Base-by-base conservation (phyloP, 148 eudicot species). In the Heliosperma pusillum region DNA sequence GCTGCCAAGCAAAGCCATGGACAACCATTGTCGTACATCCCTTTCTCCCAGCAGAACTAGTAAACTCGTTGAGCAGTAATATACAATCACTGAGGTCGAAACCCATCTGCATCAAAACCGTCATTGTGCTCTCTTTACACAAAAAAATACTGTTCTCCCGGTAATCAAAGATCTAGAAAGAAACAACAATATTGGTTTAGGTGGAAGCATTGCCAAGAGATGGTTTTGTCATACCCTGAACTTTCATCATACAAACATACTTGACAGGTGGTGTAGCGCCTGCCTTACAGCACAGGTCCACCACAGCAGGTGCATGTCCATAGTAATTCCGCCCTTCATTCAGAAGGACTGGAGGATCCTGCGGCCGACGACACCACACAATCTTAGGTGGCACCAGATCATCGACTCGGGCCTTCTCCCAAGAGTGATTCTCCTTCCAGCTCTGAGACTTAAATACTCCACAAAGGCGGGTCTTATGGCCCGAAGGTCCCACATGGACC, bases 401-500 rank as follows among this genome's bases (percentile, higher is more conserved):
- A 71, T 92, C 94, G 8, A 96, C 96, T 11, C 58, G 58, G 4
- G 97, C 97, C 82, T 83, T 96, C 83, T 88, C 72, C 97, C 97
- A 95, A 53, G 86, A 83, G 71, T 96, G 97, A 56, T 65, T 63
- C 73, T 97, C 97, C 56, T 84, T 92, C 83, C 85, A 89, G 71
- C 79, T 82, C 82, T 90, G 85, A 73, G 82, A 86, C 88, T 92
- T 89, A 7, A 96, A 96, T 40, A 96, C 88, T 57, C 97, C 99
- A 83, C 99, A 96, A 59, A 89, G 88, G 36, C 93, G 88, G 65
- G 97, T 94, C 74, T 78, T 90, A 74, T 96, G 99, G 55, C 97
- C 99, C n/a, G 97, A 90, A 13, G 89, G 92, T n/a, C 99, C 97
- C 55, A 92, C 94, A 61, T 96, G 97, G 75, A 92, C 94, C 79